Percentiles rank a stretch among this genome's conserved stretches.
phyloP scores from a whole-genome alignment of 192 early-diverging fungal species.

The Paraglomus occultum region DNA sequence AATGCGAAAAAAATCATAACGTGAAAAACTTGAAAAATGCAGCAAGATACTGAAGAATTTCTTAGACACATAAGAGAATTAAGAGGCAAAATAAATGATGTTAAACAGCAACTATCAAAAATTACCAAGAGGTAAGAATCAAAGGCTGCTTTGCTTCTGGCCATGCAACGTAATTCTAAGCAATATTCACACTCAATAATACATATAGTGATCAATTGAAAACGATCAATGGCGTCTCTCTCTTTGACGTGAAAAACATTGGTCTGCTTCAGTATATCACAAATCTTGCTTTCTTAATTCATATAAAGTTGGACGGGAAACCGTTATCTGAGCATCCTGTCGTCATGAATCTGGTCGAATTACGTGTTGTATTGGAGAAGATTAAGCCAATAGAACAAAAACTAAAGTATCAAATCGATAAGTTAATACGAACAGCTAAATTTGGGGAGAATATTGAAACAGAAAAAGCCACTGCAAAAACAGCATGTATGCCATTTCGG shows the following conservation, averaged over 20 bases:
- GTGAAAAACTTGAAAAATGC: no score
- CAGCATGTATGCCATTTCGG: background rate
- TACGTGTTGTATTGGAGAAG: conserved; percentile 86
- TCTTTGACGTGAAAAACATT: conserved; percentile 90
- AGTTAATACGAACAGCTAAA: conserved; percentile 72
- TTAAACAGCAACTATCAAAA: conserved; percentile 11
- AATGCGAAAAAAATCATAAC: no score
- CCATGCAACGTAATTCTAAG: background rate
- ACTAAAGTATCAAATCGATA: conserved; percentile 97
- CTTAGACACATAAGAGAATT: conserved; percentile 20
- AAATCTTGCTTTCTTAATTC: conserved; percentile 68
- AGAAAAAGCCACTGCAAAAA: conserved; percentile 19
- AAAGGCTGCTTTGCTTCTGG: background rate
- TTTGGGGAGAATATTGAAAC: conserved; percentile 36
- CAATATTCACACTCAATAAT: background rate
- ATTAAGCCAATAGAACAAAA: conserved; percentile 92
- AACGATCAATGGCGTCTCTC: conserved; percentile 78
- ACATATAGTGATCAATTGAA: background rate
- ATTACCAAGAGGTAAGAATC: background rate
- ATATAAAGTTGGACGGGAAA: conserved; percentile 77
- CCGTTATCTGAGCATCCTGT: conserved; percentile 60
- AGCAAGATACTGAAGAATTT: conserved; percentile 13
- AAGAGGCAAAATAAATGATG: conserved; percentile 19
- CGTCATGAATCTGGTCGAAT: conserved; percentile 69
- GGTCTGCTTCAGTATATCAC: conserved; percentile 83